These are phyloP conservation scores for Anthracocystis walkeri DNA, from an alignment of 1,284 basidiomycete genomes.

Conservation along the genomic window DNA sequence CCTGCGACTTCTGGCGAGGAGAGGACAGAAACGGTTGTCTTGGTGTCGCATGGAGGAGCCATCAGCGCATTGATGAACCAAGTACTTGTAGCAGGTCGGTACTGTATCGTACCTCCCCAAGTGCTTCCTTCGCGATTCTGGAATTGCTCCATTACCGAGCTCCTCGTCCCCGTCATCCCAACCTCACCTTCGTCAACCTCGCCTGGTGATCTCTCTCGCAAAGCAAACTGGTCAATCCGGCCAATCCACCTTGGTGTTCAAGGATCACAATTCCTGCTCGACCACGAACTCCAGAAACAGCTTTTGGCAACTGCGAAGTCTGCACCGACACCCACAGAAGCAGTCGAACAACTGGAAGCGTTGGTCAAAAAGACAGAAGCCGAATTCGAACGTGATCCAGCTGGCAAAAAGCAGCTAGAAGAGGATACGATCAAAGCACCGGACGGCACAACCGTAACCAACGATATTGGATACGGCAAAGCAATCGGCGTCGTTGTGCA, in stretches of 20 bases:
- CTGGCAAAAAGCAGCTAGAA: slow-evolving; percentile 25
- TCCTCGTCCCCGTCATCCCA: slow-evolving; percentile 37
- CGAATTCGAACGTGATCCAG: slow-evolving; percentile 41
- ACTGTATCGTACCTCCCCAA: slow-evolving; percentile 28
- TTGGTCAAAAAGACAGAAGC: slow-evolving; percentile 22
- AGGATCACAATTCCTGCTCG: slow-evolving; percentile 40
- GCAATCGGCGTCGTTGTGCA: slow-evolving; percentile 28
- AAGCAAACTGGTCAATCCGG: slow-evolving; percentile 37
- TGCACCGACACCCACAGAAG: not conserved
- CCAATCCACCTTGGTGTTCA: slow-evolving; percentile 45
- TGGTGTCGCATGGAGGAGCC: slow-evolving; percentile 65
- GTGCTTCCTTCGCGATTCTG: slow-evolving; percentile 56
- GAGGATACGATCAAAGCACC: slow-evolving; percentile 35
- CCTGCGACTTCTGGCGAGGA: not conserved
- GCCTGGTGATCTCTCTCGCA: slow-evolving; percentile 18
- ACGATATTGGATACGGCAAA: slow-evolving; percentile 41
- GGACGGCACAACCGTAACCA: slow-evolving; percentile 27
- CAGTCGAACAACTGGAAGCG: slow-evolving; percentile 20
- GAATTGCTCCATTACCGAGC: slow-evolving; percentile 67
- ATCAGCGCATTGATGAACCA: slow-evolving; percentile 60
- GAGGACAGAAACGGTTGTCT: slow-evolving; percentile 50
- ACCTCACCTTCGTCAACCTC: slow-evolving; percentile 7
- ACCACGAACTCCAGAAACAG: slow-evolving; percentile 39
- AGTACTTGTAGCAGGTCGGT: slow-evolving; percentile 52
- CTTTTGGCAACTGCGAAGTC: slow-evolving; percentile 12